Evolutionary conservation across 2,329 filamentous ascomycete species (phyloP), one percentile per base, ranked within the genome.

Genomic region (Sporothrix inflata): DNA sequence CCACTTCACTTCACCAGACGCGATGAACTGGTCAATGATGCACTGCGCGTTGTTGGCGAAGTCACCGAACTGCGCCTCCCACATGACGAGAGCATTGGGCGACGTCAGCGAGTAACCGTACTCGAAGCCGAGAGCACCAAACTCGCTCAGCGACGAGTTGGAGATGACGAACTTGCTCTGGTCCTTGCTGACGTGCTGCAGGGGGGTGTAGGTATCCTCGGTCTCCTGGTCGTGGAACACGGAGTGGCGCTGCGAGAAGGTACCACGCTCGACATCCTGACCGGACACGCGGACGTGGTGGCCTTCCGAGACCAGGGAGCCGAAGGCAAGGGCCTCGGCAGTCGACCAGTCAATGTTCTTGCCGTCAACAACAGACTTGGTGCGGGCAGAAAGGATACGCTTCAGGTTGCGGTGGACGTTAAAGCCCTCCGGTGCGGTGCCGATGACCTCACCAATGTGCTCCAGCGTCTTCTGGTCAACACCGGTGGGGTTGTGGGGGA

Each of bases 31-130:
- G 82, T 99, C 96, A 79, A 99, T 97, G 83, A 99, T 97, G 82
- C 94, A 97, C 84, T 99, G 96, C 57, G 96, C 95, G 80, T 98
- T 99, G 88, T 99, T 99, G 87, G 96, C 96, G 79, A 99, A 99
- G 84, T 99, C 96, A 87, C 96, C 96, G 79, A 99, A 99, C 83
- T 99, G 96, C 49, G 96, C 96, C 85, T 99, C 96, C 96, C 96
- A 99, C 90, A 99, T 97, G 78, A 99, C 95, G 34, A 99, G 89
- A 49, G 96, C 95, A 80, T 98, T 97, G 72, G 96, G 96, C 40
- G 96, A 98, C 38, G 94, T 97, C 74, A 99, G 85, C 3, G 96
- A 99, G 86, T 99, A 99, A 74, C 96, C 96, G 79, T 99, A 99
- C 84, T 99, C 96, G 81, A 99, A 99, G 70, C 96, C 96, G 74